Percentiles rank a stretch among this genome's conserved stretches.
These are phyloP conservation scores for Calonectria pseudoreteaudii DNA, from an alignment of 2,329 filamentous ascomycete species.

Conservation along the genomic window DNA sequence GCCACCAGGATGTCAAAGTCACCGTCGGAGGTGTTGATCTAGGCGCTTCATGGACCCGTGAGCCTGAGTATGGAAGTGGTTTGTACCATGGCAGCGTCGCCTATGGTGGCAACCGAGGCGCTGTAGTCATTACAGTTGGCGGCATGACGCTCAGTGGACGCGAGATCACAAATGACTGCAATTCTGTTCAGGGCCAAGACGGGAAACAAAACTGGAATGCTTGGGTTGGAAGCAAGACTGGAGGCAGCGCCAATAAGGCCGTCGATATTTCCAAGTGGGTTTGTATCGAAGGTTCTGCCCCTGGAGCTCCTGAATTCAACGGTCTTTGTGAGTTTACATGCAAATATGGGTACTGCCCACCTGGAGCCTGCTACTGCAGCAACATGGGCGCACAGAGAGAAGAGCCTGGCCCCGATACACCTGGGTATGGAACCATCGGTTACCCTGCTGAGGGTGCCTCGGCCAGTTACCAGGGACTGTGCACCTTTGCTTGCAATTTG, in stretches of 20 bases:
- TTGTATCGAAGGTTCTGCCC: conserved; percentile 5
- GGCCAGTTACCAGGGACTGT: conserved; percentile 6
- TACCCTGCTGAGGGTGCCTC: conserved; percentile 6
- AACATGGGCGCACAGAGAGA: conserved; percentile 10
- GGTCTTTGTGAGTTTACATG: conserved; percentile 7
- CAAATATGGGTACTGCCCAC: conserved; percentile 8
- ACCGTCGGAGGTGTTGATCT: background rate
- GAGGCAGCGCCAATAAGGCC: background rate
- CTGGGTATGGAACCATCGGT: background rate
- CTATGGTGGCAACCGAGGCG: background rate
- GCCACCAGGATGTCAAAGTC: background rate
- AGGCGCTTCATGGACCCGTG: background rate
- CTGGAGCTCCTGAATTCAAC: conserved; percentile 1
- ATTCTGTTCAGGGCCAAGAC: background rate
- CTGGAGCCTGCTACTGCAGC: conserved; percentile 10
- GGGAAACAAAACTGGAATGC: conserved; percentile 14
- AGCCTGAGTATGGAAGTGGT: conserved; percentile 11
- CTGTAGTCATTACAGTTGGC: background rate
- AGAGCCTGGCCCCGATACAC: background rate
- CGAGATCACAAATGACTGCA: background rate
- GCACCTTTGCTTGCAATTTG: conserved; percentile 1
- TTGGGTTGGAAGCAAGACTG: conserved; percentile 9
- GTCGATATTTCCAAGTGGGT: conserved; percentile 12
- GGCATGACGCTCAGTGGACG: background rate
- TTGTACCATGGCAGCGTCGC: conserved; percentile 3